Conservation (phyloP, 257 asterid genomes). For the Solanum virginianum region DNA sequence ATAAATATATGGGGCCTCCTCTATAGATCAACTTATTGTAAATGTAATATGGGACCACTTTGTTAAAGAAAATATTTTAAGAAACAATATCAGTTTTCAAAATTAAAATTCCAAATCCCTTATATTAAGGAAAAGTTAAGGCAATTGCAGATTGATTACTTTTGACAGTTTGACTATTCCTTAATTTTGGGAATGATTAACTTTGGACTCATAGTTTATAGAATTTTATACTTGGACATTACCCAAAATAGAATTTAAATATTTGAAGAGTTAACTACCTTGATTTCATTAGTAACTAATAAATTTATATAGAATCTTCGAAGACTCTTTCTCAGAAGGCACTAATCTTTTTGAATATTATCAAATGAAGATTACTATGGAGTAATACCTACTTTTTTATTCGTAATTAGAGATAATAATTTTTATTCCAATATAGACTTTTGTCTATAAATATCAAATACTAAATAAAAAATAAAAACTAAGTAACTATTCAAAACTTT, state of each 20-base stretch:
- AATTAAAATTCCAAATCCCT: conserved; percentile 7
- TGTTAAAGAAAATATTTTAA: neutral
- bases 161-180: neutral
- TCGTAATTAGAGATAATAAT: neutral
- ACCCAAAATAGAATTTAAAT: neutral
- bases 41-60: neutral
- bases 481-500: neutral
- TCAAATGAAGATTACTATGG: neutral
- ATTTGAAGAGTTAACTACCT: neutral
- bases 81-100: neutral
- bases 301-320: neutral
- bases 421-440: neutral
- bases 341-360: neutral
- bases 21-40: neutral
- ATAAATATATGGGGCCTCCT: neutral
- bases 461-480: neutral
- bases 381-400: neutral
- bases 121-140: conserved; percentile 19
- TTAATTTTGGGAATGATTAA: conserved; percentile 13
- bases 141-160: neutral
- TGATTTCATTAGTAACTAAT: neutral
- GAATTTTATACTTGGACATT: neutral
- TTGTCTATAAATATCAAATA: neutral
- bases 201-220: neutral
- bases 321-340: neutral